phyloP scores from a whole-genome alignment of 1,284 basidiomycete species.

The Malassezia sympodialis region DNA sequence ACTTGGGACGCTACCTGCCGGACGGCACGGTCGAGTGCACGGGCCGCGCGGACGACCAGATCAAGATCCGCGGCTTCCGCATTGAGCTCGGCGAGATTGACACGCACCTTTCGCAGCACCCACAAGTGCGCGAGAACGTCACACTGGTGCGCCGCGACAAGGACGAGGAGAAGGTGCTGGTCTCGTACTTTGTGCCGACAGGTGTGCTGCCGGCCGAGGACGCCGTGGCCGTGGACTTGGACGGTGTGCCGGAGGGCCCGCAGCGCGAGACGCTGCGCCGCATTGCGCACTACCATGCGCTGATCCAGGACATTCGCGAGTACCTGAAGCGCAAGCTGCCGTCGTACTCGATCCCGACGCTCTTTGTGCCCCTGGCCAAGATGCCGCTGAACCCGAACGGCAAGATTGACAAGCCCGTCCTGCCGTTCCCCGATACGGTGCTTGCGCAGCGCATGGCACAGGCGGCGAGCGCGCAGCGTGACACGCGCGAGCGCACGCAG shows the following conservation, averaged over 20 bases:
- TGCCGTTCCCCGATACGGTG: slow-evolving; percentile 96
- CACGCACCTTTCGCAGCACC: slow-evolving; percentile 86
- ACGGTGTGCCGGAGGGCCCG: slow-evolving; percentile 20
- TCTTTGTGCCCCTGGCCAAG: slow-evolving; percentile 74
- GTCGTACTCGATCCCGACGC: slow-evolving; percentile 50
- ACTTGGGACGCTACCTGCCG: slow-evolving; percentile 86
- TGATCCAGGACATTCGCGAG: slow-evolving; percentile 80
- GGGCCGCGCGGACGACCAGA: slow-evolving; percentile 93
- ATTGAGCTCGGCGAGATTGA: slow-evolving; percentile 99
- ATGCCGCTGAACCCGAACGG: slow-evolving; percentile 99
- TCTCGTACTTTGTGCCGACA: slow-evolving; percentile 95
- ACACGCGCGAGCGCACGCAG: slow-evolving; percentile 51
- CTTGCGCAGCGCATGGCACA: slow-evolving; percentile 51
- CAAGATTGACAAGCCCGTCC: slow-evolving; percentile 95
- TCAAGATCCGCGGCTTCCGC: slow-evolving; percentile 98
- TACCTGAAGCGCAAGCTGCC: slow-evolving; percentile 96
- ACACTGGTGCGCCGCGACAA: slow-evolving; percentile 94
- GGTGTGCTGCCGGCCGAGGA: slow-evolving; percentile 56
- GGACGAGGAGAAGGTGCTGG: slow-evolving; percentile 97
- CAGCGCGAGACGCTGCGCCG: slow-evolving; percentile 33
- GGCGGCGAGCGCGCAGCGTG: slow-evolving; percentile 22
- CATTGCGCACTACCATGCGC: slow-evolving; percentile 53
- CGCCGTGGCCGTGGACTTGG: slow-evolving; percentile 28
- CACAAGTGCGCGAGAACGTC: slow-evolving; percentile 87
- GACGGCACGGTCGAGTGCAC: slow-evolving; percentile 93